Base-by-base conservation (phyloP, 495 filamentous ascomycete genomes). In the Opeltia flavorubescens region DNA sequence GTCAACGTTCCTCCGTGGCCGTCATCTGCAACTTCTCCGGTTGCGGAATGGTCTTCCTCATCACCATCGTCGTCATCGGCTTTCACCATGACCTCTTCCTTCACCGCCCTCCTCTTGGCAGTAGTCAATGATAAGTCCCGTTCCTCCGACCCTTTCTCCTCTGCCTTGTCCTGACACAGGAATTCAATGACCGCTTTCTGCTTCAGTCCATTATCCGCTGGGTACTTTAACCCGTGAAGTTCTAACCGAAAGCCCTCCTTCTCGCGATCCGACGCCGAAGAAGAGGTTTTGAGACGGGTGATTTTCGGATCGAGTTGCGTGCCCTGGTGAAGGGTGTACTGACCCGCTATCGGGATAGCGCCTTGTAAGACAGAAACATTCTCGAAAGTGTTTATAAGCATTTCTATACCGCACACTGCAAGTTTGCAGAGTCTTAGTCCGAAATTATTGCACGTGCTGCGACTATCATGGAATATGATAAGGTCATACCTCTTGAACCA, bases 361-460 rank as follows among this genome's bases (percentile, higher is more conserved):
- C 65, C 54, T 18, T 66, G 55, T 28, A 76, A 57, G 0, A 42
- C 59, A n/a, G 34, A 62, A 11, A 52, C 66, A 42, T 64, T 64
- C 48, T 71, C 69, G 39, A 59, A 53, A 5, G 56, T 44, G 27
- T 64, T 63, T 42, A 68, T 72, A 26, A 72, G 51, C 24, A 68
- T 70, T 44, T 78, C 66, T 58, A 94, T 84, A 15, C 70, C 88
- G 65, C 89, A 95, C n/a, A 89, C 86, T 88, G 43, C 30, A 26
- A n/a, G n/a, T 15, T 18, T 8, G 12, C 20, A 41, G 3, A 41
- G 7, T 7, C 36, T 20, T 5, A 25, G 7, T 25, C 4, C 13
- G 7, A 23, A 7, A 36, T 12, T 17, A 36, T 36, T 36, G 34
- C 11, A 17, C 12, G 34, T 36, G 34, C 12, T 36, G 12, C n/a